Percentiles rank a stretch among this genome's conserved stretches.
Evolutionary conservation across 2,329 filamentous ascomycete species (phyloP).

Genomic region (Neonectria punicea): DNA sequence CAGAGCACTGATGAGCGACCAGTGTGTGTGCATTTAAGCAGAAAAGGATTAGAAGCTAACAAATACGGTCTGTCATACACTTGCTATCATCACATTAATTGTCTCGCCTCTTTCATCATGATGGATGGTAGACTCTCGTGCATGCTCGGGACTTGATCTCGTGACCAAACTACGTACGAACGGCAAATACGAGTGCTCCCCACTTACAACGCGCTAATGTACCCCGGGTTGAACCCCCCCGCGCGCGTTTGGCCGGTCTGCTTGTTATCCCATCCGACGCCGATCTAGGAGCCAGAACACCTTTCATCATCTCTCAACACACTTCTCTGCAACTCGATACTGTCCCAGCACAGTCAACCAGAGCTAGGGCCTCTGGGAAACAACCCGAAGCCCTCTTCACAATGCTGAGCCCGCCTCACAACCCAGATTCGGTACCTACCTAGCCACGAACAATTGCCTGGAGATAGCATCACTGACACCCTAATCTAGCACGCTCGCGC

Average conservation of each 20-base stretch:
- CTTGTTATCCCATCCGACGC: constrained; percentile 1
- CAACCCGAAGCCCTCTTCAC: neutral
- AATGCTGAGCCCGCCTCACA: neutral
- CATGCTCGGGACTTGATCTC: neutral
- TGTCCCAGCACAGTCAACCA: neutral
- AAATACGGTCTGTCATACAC: neutral
- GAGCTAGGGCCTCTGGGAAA: neutral
- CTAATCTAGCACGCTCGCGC: neutral
- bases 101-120: neutral
- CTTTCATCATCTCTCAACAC: neutral
- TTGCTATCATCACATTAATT: neutral
- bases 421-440: neutral
- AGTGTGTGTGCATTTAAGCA: neutral
- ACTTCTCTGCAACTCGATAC: neutral
- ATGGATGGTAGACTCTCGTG: neutral
- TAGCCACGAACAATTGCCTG: neutral
- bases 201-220: constrained; percentile 5
- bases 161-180: neutral
- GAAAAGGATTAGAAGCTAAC: neutral
- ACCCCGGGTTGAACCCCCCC: constrained; percentile 15
- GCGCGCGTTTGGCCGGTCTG: neutral
- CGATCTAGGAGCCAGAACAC: constrained; percentile 6
- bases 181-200: neutral
- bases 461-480: neutral
- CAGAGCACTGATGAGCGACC: neutral